Conservation (phyloP, 2,329 filamentous ascomycete genomes). For the Aspergillus clavatus region DNA sequence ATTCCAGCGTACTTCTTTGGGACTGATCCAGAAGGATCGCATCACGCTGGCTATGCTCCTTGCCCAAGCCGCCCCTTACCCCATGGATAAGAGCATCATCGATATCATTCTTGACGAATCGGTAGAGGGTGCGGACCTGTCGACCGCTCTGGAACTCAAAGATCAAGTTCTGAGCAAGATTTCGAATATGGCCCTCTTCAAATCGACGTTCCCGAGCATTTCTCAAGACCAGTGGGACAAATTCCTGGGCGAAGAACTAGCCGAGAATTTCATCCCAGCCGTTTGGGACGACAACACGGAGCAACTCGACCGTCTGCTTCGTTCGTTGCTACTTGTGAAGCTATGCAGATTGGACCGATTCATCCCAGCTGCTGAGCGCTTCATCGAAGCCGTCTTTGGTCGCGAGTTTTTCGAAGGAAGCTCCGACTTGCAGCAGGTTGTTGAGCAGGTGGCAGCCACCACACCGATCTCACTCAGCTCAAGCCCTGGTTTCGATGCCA, state of each 20-base stretch:
- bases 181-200: constrained; percentile 66
- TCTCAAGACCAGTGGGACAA: constrained; percentile 65
- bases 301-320: constrained; percentile 68
- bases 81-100: constrained; percentile 86
- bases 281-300: constrained; percentile 64
- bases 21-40: constrained; percentile 86
- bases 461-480: constrained; percentile 89
- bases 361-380: constrained; percentile 86
- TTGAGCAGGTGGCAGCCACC: constrained; percentile 75
- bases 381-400: constrained; percentile 82
- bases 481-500: constrained; percentile 93
- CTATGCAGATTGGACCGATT: constrained; percentile 93
- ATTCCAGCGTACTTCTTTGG: constrained; percentile 89
- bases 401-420: constrained; percentile 73
- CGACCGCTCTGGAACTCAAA: constrained; percentile 58
- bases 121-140: constrained; percentile 72
- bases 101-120: constrained; percentile 79
- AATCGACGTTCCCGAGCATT: constrained; percentile 62
- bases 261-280: constrained; percentile 74
- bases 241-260: constrained; percentile 81
- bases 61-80: constrained; percentile 90
- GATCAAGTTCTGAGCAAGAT: constrained; percentile 66
- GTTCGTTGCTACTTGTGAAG: constrained; percentile 85
- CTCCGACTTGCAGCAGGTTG: constrained; percentile 80
- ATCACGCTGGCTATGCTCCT: constrained; percentile 93